Evolutionary conservation across 345 rosid species (phyloP).

Genomic region (Pistacia integerrima): DNA sequence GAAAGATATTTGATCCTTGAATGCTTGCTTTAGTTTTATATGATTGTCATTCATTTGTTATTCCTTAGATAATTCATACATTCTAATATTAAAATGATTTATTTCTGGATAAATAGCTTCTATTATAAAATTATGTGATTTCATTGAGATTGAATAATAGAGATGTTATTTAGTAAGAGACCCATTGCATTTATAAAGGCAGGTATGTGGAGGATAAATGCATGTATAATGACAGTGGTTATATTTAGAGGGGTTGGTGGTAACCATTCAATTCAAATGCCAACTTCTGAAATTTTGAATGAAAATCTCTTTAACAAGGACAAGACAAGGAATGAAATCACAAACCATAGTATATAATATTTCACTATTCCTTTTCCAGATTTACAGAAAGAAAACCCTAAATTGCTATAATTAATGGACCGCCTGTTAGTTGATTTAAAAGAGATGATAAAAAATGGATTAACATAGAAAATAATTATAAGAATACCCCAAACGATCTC

Average conservation of each 20-base stretch:
- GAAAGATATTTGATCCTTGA: too few species aligned
- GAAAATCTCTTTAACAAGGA: constrained; percentile 2
- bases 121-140: too few species aligned
- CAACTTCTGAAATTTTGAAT: not conserved
- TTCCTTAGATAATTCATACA: too few species aligned
- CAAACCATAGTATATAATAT: constrained; percentile 30
- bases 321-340: constrained; percentile 4
- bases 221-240: constrained; percentile 22
- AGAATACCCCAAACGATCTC: constrained; percentile 40
- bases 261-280: not conserved
- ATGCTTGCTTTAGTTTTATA: too few species aligned
- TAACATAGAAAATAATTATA: constrained; percentile 32
- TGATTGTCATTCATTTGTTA: too few species aligned
- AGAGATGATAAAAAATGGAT: constrained; percentile 26
- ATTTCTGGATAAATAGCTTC: too few species aligned
- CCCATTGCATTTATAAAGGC: constrained; percentile 10
- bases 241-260: constrained; percentile 8
- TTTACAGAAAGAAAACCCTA: constrained; percentile 42
- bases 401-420: constrained; percentile 34
- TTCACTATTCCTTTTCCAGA: constrained; percentile 29
- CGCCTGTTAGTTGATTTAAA: constrained; percentile 33
- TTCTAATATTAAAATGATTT: too few species aligned
- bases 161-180: constrained; percentile 5
- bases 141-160: too few species aligned
- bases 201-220: constrained; percentile 15